phyloP scores from a whole-genome alignment of 1,139 yeast genomes.

The Protomyces macrosporus region DNA sequence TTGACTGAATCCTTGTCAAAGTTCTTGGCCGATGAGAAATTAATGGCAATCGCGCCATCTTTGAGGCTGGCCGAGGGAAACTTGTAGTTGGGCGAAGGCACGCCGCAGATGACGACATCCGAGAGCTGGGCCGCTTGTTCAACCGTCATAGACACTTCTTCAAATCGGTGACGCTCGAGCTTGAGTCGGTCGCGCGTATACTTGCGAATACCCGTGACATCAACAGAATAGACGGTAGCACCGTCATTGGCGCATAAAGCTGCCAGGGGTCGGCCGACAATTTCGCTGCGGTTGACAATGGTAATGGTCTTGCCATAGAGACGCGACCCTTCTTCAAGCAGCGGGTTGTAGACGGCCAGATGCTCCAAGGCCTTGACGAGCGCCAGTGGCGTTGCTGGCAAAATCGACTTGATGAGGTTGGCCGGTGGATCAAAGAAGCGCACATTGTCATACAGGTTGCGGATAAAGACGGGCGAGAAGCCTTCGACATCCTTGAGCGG shows the following conservation, averaged over 20 bases:
- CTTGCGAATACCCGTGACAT: slow-evolving; percentile 77
- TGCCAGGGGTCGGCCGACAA: slow-evolving; percentile 95
- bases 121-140: slow-evolving; percentile 66
- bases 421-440: slow-evolving; percentile 68
- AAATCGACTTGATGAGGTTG: slow-evolving; percentile 60
- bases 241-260: slow-evolving; percentile 96
- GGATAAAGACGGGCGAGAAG: slow-evolving; percentile 80
- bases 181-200: slow-evolving; percentile 88
- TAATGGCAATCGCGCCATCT: slow-evolving; percentile 85
- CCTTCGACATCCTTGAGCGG: slow-evolving; percentile 95
- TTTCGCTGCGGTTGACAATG: slow-evolving; percentile 87
- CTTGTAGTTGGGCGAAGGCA: slow-evolving; percentile 74
- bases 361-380: slow-evolving; percentile 88
- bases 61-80: slow-evolving; percentile 75
- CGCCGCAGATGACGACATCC: slow-evolving; percentile 93
- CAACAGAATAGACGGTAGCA: slow-evolving; percentile 90
- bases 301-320: slow-evolving; percentile 87
- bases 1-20: slow-evolving; percentile 71
- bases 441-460: slow-evolving; percentile 87
- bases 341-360: slow-evolving; percentile 75
- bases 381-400: slow-evolving; percentile 96
- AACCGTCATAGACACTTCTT: slow-evolving; percentile 50
- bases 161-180: slow-evolving; percentile 76
- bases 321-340: slow-evolving; percentile 82
- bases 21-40: slow-evolving; percentile 84